phyloP scores from a whole-genome alignment of 768 basidiomycete species.

The Mycena chlorophos region DNA sequence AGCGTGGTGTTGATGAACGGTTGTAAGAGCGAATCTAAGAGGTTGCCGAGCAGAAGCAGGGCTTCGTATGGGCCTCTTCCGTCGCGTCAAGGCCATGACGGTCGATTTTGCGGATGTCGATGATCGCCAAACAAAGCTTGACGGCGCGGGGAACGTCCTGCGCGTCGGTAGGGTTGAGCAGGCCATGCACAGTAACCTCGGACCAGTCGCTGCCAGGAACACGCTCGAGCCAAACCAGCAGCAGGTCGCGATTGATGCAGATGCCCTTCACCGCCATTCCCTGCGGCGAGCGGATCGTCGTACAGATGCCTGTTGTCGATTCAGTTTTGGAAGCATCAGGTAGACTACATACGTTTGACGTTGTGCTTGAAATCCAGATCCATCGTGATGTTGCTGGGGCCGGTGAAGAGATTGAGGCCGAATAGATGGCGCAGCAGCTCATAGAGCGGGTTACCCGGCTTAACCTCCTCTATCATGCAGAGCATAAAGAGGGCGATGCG shows the following conservation, averaged over 20 bases:
- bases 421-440: conserved; percentile 9
- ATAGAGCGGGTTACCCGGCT: conserved; percentile 10
- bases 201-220: conserved; percentile 1
- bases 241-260: conserved; percentile 1
- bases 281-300: background rate
- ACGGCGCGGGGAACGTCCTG: conserved; percentile 5
- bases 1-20: conserved; percentile 19
- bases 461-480: conserved; percentile 16
- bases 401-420: conserved; percentile 23
- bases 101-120: conserved; percentile 20
- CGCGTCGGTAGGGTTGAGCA: conserved; percentile 18
- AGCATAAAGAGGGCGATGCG: conserved; percentile 18
- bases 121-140: conserved; percentile 1
- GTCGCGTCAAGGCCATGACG: background rate
- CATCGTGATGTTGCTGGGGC: conserved; percentile 15
- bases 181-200: background rate
- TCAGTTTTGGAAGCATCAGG: no score
- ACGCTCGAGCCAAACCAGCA: background rate
- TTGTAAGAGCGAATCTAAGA: conserved; percentile 22
- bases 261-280: background rate
- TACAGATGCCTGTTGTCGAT: background rate
- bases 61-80: conserved; percentile 20
- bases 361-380: conserved; percentile 24
- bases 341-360: conserved; percentile 20
- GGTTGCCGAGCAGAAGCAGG: conserved; percentile 29